Evolutionary conservation across 805 yeast genomes (phyloP).

Genomic region (Metschnikowia cubensis): DNA sequence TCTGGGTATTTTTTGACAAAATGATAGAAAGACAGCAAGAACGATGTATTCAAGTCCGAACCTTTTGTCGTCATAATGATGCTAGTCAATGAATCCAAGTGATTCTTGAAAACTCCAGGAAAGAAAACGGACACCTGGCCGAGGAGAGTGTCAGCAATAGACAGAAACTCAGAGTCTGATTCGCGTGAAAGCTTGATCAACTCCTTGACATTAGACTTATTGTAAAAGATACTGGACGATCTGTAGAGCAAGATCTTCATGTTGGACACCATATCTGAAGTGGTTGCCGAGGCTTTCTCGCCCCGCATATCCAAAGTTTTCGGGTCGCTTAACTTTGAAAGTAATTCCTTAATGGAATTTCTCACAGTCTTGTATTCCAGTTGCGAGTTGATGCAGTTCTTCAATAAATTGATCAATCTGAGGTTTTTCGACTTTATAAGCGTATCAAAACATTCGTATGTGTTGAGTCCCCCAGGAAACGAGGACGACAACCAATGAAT

Average conservation of each 20-base stretch:
- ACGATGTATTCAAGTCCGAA: constrained; percentile 6
- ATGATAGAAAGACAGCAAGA: constrained; percentile 56
- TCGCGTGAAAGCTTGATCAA: constrained; percentile 47
- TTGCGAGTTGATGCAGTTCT: constrained; percentile 49
- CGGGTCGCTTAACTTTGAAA: constrained; percentile 50
- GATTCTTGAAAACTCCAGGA: constrained; percentile 64
- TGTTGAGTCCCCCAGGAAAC: constrained; percentile 50
- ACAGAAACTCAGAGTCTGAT: constrained; percentile 22
- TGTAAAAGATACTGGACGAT: constrained; percentile 56
- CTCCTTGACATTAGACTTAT: constrained; percentile 57
- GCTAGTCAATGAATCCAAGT: constrained; percentile 47
- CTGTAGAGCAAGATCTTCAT: constrained; percentile 60
- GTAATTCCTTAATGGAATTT: constrained; percentile 61
- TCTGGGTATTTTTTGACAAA: constrained; percentile 51
- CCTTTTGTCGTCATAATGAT: constrained; percentile 26
- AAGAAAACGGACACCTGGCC: constrained; percentile 54
- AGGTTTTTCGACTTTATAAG: constrained; percentile 55
- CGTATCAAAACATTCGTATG: constrained; percentile 47
- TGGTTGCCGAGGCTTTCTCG: constrained; percentile 30
- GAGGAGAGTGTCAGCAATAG: constrained; percentile 49
- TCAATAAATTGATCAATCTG: constrained; percentile 54
- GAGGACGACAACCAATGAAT: constrained; percentile 57
- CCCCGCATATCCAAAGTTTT: constrained; percentile 38
- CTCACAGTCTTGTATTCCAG: constrained; percentile 57
- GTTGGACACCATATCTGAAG: constrained; percentile 48